These are phyloP conservation scores for Mortierella sp. DNA, from an alignment of 371 early-diverging fungal species.

Conservation along the genomic window DNA sequence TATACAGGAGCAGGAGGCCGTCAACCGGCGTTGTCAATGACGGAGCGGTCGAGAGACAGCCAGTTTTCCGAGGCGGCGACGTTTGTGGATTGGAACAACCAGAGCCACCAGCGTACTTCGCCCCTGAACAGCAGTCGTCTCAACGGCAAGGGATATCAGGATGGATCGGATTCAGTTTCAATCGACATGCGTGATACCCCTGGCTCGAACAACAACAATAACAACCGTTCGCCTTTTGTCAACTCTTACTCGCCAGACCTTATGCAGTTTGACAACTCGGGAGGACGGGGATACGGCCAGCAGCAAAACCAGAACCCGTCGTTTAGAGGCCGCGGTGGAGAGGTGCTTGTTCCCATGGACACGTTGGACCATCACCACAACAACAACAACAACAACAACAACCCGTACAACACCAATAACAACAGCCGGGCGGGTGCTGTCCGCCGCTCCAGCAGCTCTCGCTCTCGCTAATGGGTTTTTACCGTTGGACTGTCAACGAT, in stretches of 20 bases:
- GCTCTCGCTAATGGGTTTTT: background rate
- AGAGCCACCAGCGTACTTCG: constrained; percentile 3
- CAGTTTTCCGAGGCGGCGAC: constrained; percentile 42
- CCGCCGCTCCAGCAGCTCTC: constrained; percentile 12
- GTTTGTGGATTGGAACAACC: constrained; percentile 39
- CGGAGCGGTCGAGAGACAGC: constrained; percentile 36
- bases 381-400: constrained; percentile 11
- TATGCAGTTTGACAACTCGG: constrained; percentile 22
- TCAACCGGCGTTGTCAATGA: constrained; percentile 2
- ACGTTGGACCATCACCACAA: constrained; percentile 28
- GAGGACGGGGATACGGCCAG: constrained; percentile 7
- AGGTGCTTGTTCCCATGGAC: constrained; percentile 52
- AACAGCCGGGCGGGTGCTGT: background rate
- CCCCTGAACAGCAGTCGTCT: background rate
- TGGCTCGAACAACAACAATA: constrained; percentile 5
- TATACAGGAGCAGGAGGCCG: constrained; percentile 10
- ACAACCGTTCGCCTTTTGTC: constrained; percentile 1
- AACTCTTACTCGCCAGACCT: constrained; percentile 19
- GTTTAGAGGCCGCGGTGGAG: constrained; percentile 26
- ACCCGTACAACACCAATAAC: background rate
- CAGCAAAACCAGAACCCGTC: constrained; percentile 12
- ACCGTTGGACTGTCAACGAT: background rate
- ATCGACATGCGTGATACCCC: constrained; percentile 40
- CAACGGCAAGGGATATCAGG: constrained; percentile 8
- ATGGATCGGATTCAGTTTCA: constrained; percentile 17